Percentiles rank a stretch among this genome's conserved stretches.
phyloP scores from a whole-genome alignment of 2,329 filamentous ascomycete species.

The Endoconidiophora polonica region DNA sequence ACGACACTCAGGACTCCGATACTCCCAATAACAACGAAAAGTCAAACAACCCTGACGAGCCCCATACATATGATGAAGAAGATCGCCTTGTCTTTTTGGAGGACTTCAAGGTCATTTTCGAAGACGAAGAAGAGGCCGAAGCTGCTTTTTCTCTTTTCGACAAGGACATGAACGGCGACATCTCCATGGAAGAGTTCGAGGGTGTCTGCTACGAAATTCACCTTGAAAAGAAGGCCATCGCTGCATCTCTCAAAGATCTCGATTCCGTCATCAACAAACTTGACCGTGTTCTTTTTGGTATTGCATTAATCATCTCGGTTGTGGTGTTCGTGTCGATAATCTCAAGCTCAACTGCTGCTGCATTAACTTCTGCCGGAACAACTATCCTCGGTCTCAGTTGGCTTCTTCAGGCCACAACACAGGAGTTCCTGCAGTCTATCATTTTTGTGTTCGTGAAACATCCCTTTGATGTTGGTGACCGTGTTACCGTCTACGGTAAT shows the following conservation, averaged over 20 bases:
- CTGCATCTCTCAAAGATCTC: conserved; percentile 82
- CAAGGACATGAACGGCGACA: conserved; percentile 91
- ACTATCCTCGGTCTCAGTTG: conserved; percentile 79
- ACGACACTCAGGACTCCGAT: conserved; percentile 1
- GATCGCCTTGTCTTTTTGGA: conserved; percentile 62
- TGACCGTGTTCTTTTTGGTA: conserved; percentile 74
- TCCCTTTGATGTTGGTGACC: conserved; percentile 88
- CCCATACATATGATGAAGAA: conserved; percentile 38
- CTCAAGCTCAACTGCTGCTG: conserved; percentile 76
- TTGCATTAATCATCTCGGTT: conserved; percentile 64
- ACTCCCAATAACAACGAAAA: conserved; percentile 7
- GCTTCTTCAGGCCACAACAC: conserved; percentile 82
- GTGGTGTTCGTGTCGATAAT: conserved; percentile 82
- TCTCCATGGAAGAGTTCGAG: conserved; percentile 88
- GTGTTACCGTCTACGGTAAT: conserved; percentile 81
- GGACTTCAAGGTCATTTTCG: conserved; percentile 64
- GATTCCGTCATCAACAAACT: conserved; percentile 87
- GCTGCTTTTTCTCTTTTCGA: conserved; percentile 87
- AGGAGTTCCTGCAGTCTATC: conserved; percentile 85
- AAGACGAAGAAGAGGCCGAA: conserved; percentile 69
- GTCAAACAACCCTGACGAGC: neutral
- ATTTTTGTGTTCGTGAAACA: conserved; percentile 97
- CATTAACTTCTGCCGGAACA: conserved; percentile 77
- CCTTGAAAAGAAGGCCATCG: conserved; percentile 86
- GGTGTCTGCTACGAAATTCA: conserved; percentile 88